These are phyloP conservation scores for Vanrija sp. DNA, from an alignment of 1,284 basidiomycete genomes.

Conservation along the genomic window DNA sequence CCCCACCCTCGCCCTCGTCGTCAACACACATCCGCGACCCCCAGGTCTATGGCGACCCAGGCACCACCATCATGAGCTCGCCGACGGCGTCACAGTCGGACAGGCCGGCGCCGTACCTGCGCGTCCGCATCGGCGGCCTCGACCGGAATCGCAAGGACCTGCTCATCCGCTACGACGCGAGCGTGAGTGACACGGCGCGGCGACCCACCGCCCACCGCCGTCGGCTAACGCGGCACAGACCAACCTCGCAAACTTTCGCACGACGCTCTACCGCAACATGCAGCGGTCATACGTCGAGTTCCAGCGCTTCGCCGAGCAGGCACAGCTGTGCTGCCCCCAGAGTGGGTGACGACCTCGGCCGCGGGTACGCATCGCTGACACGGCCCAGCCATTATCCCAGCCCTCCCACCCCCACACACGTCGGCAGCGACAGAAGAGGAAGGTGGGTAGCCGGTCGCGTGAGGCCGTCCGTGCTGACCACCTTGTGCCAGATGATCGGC, in stretches of 20 bases:
- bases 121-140: slow-evolving; percentile 78
- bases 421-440: slow-evolving; percentile 93
- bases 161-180: slow-evolving; percentile 84
- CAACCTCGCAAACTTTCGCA: slow-evolving; percentile 84
- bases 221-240: slow-evolving; percentile 57
- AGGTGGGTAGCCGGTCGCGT: slow-evolving; percentile 45
- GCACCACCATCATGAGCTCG: slow-evolving; percentile 27
- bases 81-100: background rate
- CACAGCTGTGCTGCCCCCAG: slow-evolving; percentile 77
- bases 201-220: no score
- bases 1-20: slow-evolving; percentile 2
- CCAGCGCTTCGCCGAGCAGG: slow-evolving; percentile 82
- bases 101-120: slow-evolving; percentile 60
- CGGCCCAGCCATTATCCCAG: slow-evolving; percentile 68
- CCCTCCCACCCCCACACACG: slow-evolving; percentile 82
- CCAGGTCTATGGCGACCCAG: slow-evolving; percentile 42
- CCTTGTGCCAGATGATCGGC: slow-evolving; percentile 62
- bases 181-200: slow-evolving; percentile 56
- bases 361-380: background rate
- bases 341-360: slow-evolving; percentile 45
- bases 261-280: slow-evolving; percentile 80
- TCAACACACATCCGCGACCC: slow-evolving; percentile 28
- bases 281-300: slow-evolving; percentile 87
- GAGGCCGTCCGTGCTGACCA: background rate
- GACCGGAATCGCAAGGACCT: slow-evolving; percentile 91